Evolutionary conservation across 2,329 filamentous ascomycete species (phyloP), one percentile per base, ranked within the genome.

Genomic region (Fusarium sp.): DNA sequence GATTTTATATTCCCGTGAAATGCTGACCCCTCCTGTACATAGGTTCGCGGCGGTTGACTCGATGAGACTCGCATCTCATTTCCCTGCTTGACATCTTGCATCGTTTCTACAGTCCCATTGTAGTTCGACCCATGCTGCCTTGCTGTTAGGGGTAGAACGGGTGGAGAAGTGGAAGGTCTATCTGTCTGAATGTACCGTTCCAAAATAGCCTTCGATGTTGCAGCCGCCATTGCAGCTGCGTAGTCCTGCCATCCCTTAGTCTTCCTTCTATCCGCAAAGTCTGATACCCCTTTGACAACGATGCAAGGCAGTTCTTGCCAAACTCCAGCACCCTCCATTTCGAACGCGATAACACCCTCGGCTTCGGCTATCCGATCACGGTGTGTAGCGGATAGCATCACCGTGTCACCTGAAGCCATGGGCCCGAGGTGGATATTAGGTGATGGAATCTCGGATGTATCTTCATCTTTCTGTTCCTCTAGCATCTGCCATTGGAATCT

Each of bases 401-500:
- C 77, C 11, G 66, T 71, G 38, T 83, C 76, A 3, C 74, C 80
- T 1, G 80, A 82, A 2, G 74, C 81, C 8, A 83, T 74, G 0
- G 61, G 13, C 8, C 28, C 53, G 1, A 26, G 26, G 15, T 63
- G 56, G 9, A 61, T 12, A 5, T n/a, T 5, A 3, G 29, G 41
- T 6, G 16, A 8, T 0, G 33, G 3, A 5, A 28, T 5, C 13
- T 35, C 6, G 5, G 33, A n/a, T 2, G 2, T 0, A 1, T 23
- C n/a, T 23, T n/a, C 16, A 2, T 12, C 13, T 4, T 8, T 13
- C 1, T 8, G 18, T 31, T 3, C 20, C 6, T 8, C n/a, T 8
- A 44, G 7, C 16, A 29, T 10, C 3, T 23, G 1, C 1, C 20
- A 8, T 8, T 23, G 4, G 0, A 20, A 5, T 4, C 1, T 1